phyloP scores from a whole-genome alignment of 306 rosid species.

The Chamaecrista fasciculata region DNA sequence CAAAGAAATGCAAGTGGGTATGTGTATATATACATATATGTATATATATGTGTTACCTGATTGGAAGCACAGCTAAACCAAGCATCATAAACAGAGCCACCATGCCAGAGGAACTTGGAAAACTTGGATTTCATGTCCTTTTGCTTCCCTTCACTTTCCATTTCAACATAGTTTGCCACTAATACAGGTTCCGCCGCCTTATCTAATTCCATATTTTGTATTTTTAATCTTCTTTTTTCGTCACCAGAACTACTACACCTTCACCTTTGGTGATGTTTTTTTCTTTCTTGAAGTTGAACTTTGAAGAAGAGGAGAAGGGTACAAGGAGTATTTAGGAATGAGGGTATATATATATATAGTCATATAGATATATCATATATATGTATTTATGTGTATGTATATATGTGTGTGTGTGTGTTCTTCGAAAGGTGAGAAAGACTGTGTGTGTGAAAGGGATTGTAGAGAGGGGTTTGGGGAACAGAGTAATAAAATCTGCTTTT shows the following conservation, averaged over 20 bases:
- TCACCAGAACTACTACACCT: too few species aligned
- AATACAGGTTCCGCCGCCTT: constrained; percentile 71
- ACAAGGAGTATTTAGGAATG: constrained; percentile 1
- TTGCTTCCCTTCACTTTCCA: constrained; percentile 79
- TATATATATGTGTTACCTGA: constrained; percentile 58
- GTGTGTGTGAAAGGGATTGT: constrained; percentile 55
- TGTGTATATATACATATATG: too few species aligned
- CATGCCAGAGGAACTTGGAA: constrained; percentile 85
- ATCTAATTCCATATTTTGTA: constrained; percentile 49
- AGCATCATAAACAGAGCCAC: constrained; percentile 96
- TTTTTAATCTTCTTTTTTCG: not conserved
- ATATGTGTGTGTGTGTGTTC: constrained; percentile 23
- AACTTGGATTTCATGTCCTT: constrained; percentile 53
- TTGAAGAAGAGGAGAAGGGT: not conserved
- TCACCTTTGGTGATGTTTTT: too few species aligned
- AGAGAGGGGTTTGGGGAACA: constrained; percentile 52
- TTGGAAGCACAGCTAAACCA: constrained; percentile 99
- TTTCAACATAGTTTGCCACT: constrained; percentile 86
- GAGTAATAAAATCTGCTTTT: constrained; percentile 47
- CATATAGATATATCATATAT: too few species aligned
- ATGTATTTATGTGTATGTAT: constrained; percentile 24
- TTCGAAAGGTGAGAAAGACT: constrained; percentile 54
- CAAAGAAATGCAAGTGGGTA: too few species aligned
- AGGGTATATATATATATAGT: too few species aligned
- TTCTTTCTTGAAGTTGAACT: too few species aligned